Evolutionary conservation across 2,329 filamentous ascomycete genomes (phyloP).

Genomic region (Geosmithia putterillii): DNA sequence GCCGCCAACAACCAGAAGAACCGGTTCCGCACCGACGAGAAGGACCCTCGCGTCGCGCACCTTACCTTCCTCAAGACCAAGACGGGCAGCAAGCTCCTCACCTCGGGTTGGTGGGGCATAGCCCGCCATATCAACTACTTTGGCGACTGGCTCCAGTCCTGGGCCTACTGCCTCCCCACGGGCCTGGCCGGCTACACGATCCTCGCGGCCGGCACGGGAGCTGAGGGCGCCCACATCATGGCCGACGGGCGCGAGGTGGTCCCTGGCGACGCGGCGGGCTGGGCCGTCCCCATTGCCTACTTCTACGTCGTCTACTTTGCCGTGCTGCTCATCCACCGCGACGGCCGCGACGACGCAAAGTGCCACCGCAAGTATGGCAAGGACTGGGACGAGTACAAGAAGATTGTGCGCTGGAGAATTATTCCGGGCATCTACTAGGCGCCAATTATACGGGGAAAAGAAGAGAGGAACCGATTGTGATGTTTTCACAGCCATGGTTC

Average conservation of each 20-base stretch:
- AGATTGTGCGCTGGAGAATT: slow-evolving; percentile 69
- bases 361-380: slow-evolving; percentile 83
- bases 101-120: slow-evolving; percentile 85
- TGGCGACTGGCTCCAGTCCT: slow-evolving; percentile 89
- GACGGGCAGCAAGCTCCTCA: slow-evolving; percentile 67
- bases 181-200: slow-evolving; percentile 74
- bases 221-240: slow-evolving; percentile 42
- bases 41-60: slow-evolving; percentile 66
- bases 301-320: slow-evolving; percentile 93
- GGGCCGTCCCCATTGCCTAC: slow-evolving; percentile 82
- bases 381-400: slow-evolving; percentile 84
- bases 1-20: slow-evolving; percentile 94
- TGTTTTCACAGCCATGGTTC: no score
- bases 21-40: slow-evolving; percentile 76
- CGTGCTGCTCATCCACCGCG: slow-evolving; percentile 73
- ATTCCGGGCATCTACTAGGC: slow-evolving; percentile 69
- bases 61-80: slow-evolving; percentile 80
- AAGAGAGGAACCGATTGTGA: no score
- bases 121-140: slow-evolving; percentile 93
- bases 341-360: slow-evolving; percentile 80
- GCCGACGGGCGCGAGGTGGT: slow-evolving; percentile 52
- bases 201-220: slow-evolving; percentile 37
- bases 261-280: slow-evolving; percentile 63
- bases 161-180: slow-evolving; percentile 82
- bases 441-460: no score